Evolutionary conservation across 148 eudicot species (phyloP), one percentile per base, ranked within the genome.

Genomic region (Cornus suecica): DNA sequence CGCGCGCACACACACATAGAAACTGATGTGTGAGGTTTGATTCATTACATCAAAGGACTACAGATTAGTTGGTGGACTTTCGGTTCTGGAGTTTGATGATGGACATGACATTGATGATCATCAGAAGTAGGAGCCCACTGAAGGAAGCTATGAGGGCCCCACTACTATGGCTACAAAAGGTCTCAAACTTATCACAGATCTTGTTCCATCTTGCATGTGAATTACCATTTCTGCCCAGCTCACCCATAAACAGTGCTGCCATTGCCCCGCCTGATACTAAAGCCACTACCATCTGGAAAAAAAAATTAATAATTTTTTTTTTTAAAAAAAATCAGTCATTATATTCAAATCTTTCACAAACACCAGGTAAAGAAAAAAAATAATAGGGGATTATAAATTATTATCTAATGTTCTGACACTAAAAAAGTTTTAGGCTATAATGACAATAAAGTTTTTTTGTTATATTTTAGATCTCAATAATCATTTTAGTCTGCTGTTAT

Each of bases 191-290:
- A 83, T 92, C 94, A 66, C 97, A 92, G 14, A 82, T 80, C 78
- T 90, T 92, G 84, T 90, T 87, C 97, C 97, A 92, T 37, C 84
- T 79, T 23, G 97, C 90, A 75, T 92, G 97, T 0, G 85, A 56
- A 69, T 90, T 92, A 2, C 97, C 97, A 27, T 90, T 63, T 76
- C 87, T 81, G 7, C 91, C 97, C n/a, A 92, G 77, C 73, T 90
- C 85, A 1, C 92, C 97, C 91, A 92, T 90, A 79, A 88, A 92
- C 34, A 78, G 80, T 32, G 94, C 90, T 74, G 88, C 85, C n/a
- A 74, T 80, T 77, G 86, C 83, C 4, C 87, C 92, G 0, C 84
- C 90, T 13, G 94, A 84, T 45, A 92, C 60, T 26, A 88, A 31
- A 0, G 76, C 89, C 76, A 87, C 78, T 31, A 77, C 86, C 70